Percentiles rank a stretch among this genome's conserved stretches.
phyloP scores from a whole-genome alignment of 805 yeast genomes.

The Ogataea nitratoaversa region DNA sequence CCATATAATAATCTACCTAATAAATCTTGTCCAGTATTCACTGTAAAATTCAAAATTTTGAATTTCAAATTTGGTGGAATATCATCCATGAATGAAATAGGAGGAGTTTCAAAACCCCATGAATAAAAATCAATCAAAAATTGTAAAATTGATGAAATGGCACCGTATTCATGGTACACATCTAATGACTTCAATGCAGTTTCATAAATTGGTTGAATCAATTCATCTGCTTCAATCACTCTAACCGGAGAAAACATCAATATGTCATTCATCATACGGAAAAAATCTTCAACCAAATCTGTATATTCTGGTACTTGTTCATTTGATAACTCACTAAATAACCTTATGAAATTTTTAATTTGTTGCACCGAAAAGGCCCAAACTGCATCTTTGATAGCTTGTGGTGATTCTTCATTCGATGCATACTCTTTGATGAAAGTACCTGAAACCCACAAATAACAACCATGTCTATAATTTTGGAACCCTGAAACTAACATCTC shows the following conservation, averaged over 20 bases:
- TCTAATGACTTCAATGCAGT: slow-evolving; percentile 52
- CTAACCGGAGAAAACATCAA: slow-evolving; percentile 68
- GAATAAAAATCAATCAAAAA: slow-evolving; percentile 76
- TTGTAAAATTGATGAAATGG: slow-evolving; percentile 66
- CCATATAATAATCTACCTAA: slow-evolving; percentile 56
- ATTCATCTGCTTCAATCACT: slow-evolving; percentile 41
- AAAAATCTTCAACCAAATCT: slow-evolving; percentile 83
- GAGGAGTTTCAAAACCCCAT: slow-evolving; percentile 82
- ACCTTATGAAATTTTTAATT: slow-evolving; percentile 50
- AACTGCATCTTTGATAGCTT: slow-evolving; percentile 51
- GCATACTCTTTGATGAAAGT: slow-evolving; percentile 70
- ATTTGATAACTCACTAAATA: slow-evolving; percentile 29
- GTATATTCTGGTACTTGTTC: slow-evolving; percentile 35
- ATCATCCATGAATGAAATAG: slow-evolving; percentile 62
- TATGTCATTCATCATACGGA: slow-evolving; percentile 72
- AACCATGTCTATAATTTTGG: slow-evolving; percentile 64
- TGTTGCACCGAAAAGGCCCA: slow-evolving; percentile 75
- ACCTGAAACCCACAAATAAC: slow-evolving; percentile 89
- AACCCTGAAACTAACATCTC: slow-evolving; percentile 68
- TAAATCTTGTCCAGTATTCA: slow-evolving; percentile 54
- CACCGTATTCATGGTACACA: slow-evolving; percentile 61
- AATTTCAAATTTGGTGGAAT: slow-evolving; percentile 48
- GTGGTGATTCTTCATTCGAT: slow-evolving; percentile 37
- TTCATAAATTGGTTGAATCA: slow-evolving; percentile 51
- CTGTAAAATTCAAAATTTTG: slow-evolving; percentile 44